These are phyloP conservation scores for Scedosporium minutisporum DNA, from an alignment of 2,329 filamentous ascomycete genomes.

Conservation along the genomic window DNA sequence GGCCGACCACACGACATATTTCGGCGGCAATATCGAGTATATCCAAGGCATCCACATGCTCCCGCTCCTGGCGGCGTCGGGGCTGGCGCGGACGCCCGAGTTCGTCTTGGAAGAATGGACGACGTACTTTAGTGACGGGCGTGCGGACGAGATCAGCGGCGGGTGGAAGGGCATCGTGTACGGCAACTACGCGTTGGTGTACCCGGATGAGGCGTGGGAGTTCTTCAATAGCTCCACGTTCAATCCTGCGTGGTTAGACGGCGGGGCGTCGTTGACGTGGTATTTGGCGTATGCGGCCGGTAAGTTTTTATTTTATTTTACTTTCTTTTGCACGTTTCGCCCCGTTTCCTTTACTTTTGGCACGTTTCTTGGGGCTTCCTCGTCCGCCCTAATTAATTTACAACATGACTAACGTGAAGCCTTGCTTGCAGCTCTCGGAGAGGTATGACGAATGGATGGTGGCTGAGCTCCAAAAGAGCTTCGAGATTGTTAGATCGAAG, in stretches of 20 bases:
- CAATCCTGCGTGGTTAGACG: constrained; percentile 62
- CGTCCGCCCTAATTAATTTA: neutral
- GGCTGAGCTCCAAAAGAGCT: neutral
- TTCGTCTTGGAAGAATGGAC: constrained; percentile 83
- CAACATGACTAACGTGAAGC: neutral
- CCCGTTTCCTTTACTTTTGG: neutral
- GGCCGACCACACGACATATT: constrained; percentile 85
- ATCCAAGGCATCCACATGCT: constrained; percentile 78
- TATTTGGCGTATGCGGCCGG: constrained; percentile 72
- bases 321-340: constrained; percentile 5
- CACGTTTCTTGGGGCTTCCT: too few relatives aligned
- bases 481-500: neutral
- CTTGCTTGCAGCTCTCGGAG: neutral
- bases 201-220: constrained; percentile 58
- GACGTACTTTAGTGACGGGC: constrained; percentile 60
- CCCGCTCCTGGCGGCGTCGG: constrained; percentile 59
- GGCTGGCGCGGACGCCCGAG: constrained; percentile 52
- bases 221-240: constrained; percentile 66
- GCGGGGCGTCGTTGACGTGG: constrained; percentile 76
- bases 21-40: constrained; percentile 62
- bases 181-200: constrained; percentile 69
- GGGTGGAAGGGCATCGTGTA: constrained; percentile 83
- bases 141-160: constrained; percentile 54
- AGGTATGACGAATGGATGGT: neutral
- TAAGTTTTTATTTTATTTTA: constrained; percentile 28